Evolutionary conservation across 768 basidiomycete species (phyloP), one percentile per base, ranked within the genome.

Genomic region (Mycena polygramma): DNA sequence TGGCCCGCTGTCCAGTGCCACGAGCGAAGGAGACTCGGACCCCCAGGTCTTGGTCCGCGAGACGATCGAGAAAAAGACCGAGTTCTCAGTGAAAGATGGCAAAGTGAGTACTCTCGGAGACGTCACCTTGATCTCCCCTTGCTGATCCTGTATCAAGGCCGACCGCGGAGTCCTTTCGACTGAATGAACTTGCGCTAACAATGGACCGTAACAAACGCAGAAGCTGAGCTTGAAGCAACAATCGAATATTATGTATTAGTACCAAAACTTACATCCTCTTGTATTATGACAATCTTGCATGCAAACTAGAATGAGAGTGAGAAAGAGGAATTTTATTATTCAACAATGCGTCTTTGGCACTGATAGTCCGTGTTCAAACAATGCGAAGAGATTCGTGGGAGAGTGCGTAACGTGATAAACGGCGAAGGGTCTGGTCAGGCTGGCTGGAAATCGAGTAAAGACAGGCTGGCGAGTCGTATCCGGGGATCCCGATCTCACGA

Each of bases 1-100:
- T 22, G 87, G 87, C 8, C 87, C 87, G 1, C 79, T 89, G 7
- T 75, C 80, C 8, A 73, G 74, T 26, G 83, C 84, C 0, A 43
- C 75, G 51, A 81, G 81, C n/a, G 79, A 77, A 11, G 81, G 80
- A 2, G 63, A 60, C 19, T 26, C 49, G 7, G 57, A 66, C 53
- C 66, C 67, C 4, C 67, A 76, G 26, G 75, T 76, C 41, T 63
- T 78, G 57, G 77, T 79, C 57, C 77, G 78, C 64, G 78, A 77
- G 69, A 78, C 75, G 37, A 68, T 79, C 54, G 66, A 74, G 19
- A 72, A 75, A 36, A 72, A 43, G 45, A 74, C 64, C 45, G 73
- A 67, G 68, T 64, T 68, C 19, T 75, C 30, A 6, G 30, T 57
- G 68, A 70, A 74, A 43, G 65, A 77, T 41, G 45, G 80, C 67